phyloP scores from a whole-genome alignment of 2,329 filamentous ascomycete genomes.

The Colletotrichum lindemuthianum region DNA sequence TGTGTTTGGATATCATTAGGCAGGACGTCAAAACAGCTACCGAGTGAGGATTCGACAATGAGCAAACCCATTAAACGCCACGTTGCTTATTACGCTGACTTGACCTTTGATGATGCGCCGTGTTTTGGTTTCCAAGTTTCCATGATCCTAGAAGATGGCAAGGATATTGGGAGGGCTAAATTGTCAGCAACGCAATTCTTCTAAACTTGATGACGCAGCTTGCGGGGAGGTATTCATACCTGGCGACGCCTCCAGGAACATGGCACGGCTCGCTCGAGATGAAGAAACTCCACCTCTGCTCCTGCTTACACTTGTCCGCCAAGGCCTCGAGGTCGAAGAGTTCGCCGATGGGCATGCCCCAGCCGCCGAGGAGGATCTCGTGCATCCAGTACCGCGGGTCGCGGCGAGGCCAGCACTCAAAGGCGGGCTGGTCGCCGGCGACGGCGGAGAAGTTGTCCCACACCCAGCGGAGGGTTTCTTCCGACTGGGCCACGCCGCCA shows the following conservation, averaged over 20 bases:
- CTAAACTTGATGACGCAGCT: not conserved
- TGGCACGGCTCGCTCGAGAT: constrained; percentile 49
- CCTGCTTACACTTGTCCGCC: constrained; percentile 46
- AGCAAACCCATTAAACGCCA: not conserved
- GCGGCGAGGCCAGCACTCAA: constrained; percentile 60
- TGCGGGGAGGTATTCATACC: constrained; percentile 25
- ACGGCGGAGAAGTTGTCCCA: constrained; percentile 69
- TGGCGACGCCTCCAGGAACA: constrained; percentile 43
- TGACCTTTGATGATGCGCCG: not conserved
- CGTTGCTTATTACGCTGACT: not conserved
- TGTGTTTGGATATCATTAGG: too few species aligned
- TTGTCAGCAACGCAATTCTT: not conserved
- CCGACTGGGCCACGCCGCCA: constrained; percentile 57
- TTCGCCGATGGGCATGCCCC: constrained; percentile 56
- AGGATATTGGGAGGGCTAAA: constrained; percentile 48
- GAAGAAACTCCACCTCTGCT: constrained; percentile 51
- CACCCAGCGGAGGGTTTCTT: constrained; percentile 63
- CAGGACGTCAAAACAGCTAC: too few species aligned
- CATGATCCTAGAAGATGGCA: constrained; percentile 45
- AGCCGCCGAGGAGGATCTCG: constrained; percentile 53
- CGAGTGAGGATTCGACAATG: too few species aligned
- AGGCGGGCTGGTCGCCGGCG: constrained; percentile 63
- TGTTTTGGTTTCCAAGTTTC: not conserved
- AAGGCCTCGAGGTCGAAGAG: constrained; percentile 53
- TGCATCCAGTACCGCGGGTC: constrained; percentile 48